These are phyloP conservation scores for Aspergillus steynii DNA, from an alignment of 495 filamentous ascomycete genomes.

Conservation along the genomic window DNA sequence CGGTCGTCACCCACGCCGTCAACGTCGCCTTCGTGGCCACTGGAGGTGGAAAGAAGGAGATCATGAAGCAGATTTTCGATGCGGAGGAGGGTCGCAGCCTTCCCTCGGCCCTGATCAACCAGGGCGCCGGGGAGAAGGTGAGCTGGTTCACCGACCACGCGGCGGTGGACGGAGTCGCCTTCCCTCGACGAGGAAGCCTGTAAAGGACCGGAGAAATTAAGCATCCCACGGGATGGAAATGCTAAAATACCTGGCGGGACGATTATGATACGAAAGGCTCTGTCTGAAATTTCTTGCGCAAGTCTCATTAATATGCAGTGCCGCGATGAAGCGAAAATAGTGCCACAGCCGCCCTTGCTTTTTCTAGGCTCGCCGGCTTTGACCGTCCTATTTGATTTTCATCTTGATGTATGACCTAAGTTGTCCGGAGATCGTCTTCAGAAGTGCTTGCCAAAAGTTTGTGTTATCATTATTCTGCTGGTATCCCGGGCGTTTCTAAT, in stretches of 20 bases:
- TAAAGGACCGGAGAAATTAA: conserved; percentile 22
- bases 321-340: not conserved
- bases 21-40: conserved; percentile 90
- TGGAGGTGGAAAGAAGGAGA: conserved; percentile 83
- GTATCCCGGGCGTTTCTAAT: conserved; percentile 14
- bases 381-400: not conserved
- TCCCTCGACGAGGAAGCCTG: conserved; percentile 66
- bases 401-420: not conserved
- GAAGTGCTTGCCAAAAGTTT: conserved; percentile 13
- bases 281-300: conserved; percentile 1
- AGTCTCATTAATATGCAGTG: not conserved
- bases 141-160: conserved; percentile 91
- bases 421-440: not conserved
- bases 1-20: conserved; percentile 80
- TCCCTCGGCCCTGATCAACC: conserved; percentile 86
- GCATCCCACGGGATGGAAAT: not conserved
- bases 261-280: not conserved
- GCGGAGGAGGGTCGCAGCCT: conserved; percentile 70
- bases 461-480: conserved; percentile 11
- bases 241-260: not conserved
- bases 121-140: conserved; percentile 75
- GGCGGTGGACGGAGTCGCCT: conserved; percentile 80
- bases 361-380: no score
- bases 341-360: not conserved
- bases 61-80: conserved; percentile 89